phyloP scores from a whole-genome alignment of 257 asterid genomes.

The Verbena officinalis region DNA sequence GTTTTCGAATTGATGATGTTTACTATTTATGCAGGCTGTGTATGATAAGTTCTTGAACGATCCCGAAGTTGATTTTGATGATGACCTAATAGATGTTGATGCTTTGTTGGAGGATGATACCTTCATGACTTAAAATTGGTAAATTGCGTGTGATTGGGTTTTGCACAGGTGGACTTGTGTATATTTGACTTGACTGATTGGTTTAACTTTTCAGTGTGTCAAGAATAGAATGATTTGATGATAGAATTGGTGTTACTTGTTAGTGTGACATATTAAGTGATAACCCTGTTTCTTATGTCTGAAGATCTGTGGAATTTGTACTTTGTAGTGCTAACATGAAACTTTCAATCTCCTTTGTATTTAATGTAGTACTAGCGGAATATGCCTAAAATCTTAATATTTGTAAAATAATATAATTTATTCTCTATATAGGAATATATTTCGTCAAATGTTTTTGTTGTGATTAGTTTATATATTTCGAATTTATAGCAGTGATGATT shows the following conservation, averaged over 20 bases:
- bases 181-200: slow-evolving; percentile 36
- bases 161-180: slow-evolving; percentile 45
- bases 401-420: too few relatives aligned
- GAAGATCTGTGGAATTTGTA: slow-evolving; percentile 29
- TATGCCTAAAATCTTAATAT: too few relatives aligned
- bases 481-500: too few relatives aligned
- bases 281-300: slow-evolving; percentile 9
- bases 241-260: slow-evolving; percentile 32
- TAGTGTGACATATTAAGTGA: slow-evolving; percentile 7
- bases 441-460: too few relatives aligned
- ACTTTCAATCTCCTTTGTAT: slow-evolving; percentile 19
- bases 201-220: slow-evolving; percentile 34
- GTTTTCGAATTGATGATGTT: too few relatives aligned
- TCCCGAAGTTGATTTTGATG: slow-evolving; percentile 56
- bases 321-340: slow-evolving; percentile 32
- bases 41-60: slow-evolving; percentile 49
- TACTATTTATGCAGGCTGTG: slow-evolving; percentile 58
- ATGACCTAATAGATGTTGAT: slow-evolving; percentile 71
- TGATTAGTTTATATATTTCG: too few relatives aligned
- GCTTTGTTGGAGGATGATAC: slow-evolving; percentile 73
- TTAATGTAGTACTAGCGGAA: neutral
- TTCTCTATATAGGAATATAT: too few relatives aligned
- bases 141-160: slow-evolving; percentile 36
- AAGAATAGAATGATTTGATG: slow-evolving; percentile 29
- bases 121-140: slow-evolving; percentile 43